Percentiles rank a stretch among this genome's conserved stretches.
phyloP scores from a whole-genome alignment of 1,139 yeast species.

The Zygotorulaspora mrakii region DNA sequence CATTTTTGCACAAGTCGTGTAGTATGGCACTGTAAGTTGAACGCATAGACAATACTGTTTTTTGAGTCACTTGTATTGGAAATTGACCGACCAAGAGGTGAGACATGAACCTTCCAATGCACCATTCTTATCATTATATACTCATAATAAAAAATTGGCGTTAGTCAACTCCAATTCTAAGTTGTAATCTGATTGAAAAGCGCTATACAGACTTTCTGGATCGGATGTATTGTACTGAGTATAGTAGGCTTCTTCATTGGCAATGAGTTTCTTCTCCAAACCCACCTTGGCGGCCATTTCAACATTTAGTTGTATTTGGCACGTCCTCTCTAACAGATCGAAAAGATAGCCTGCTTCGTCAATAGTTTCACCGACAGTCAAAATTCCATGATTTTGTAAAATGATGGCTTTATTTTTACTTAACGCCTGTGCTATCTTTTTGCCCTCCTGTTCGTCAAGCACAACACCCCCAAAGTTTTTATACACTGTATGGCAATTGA shows the following conservation, averaged over 20 bases:
- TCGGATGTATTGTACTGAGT: constrained; percentile 58
- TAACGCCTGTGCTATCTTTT: constrained; percentile 57
- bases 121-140: no score
- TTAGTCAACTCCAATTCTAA: constrained; percentile 37
- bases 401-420: constrained; percentile 64
- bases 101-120: no score
- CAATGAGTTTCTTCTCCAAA: constrained; percentile 40
- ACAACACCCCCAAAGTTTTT: constrained; percentile 74
- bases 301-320: constrained; percentile 63
- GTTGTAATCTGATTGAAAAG: constrained; percentile 61
- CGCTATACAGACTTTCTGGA: constrained; percentile 63
- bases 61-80: no score
- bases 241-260: constrained; percentile 67
- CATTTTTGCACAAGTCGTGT: no score
- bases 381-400: constrained; percentile 68
- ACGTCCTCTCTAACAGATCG: constrained; percentile 59
- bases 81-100: no score
- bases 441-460: constrained; percentile 62
- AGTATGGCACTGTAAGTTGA: no score
- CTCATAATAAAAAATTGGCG: constrained; percentile 16
- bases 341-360: constrained; percentile 76
- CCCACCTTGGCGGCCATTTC: constrained; percentile 46
- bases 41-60: no score
- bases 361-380: constrained; percentile 69
- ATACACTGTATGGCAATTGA: constrained; percentile 62